Base-by-base conservation (phyloP, 768 basidiomycete species). In the Suillus cothurnatus region DNA sequence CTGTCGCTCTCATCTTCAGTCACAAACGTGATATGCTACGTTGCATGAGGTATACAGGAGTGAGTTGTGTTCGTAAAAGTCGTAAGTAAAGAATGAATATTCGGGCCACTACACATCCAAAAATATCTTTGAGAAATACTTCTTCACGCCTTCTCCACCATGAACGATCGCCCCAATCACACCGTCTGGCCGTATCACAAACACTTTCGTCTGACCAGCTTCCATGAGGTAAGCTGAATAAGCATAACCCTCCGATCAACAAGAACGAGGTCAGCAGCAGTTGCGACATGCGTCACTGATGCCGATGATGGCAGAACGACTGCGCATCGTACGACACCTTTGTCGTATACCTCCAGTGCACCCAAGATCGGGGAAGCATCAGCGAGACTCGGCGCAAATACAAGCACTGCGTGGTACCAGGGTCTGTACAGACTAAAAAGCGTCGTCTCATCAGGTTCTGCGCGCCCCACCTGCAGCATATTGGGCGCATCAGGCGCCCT, bases 401-500 rank as follows among this genome's bases (percentile, higher is more conserved):
- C 52, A 9, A 81, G 64, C 0, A 75, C 67, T 2, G 78, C 76
- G 60, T 81, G 80, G 26, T 63, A 45, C 14, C 62, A 34, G 1
- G 72, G 47, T 14, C 67, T 62, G 66, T 78, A 77, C 12, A 75
- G 28, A 7, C 71, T 64, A 66, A 79, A 79, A 19, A 80, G 68
- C 11, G 50, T 58, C 3, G 70, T 70, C 31, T 47, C 38, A 36
- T 61, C 50, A 1, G 66, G 64, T 0, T 41, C 52, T 2, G 50
- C 26, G 7, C 26, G 39, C 26, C 43, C 53, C 66, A 64, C 57
- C 2, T 67, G 61, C 0, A 73, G 59, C 15, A 80, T 69, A 1
- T 62, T 75, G 3, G 84, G 72, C 0, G 82, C 80, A 32, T 84
- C 81, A 0, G 82, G 84, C 1, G 83, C 83, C 21, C 83, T 69